Evolutionary conservation across 345 rosid species (phyloP).

Genomic region (Salix purpurea): DNA sequence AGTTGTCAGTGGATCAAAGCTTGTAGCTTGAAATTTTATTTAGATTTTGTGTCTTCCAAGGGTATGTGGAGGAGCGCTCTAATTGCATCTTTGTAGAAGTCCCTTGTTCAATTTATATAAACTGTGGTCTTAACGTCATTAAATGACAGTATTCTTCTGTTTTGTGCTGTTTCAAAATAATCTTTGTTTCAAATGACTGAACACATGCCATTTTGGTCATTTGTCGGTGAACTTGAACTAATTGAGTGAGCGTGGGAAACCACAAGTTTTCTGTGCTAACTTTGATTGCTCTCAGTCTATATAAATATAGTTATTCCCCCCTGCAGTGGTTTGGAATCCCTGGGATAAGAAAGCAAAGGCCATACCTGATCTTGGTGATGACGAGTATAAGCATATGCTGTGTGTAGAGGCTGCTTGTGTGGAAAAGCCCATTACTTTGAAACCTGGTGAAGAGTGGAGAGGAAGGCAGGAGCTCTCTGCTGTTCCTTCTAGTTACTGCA

Average conservation of each 20-base stretch:
- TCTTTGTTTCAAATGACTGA: background rate
- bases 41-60: background rate
- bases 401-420: conserved; percentile 89
- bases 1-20: background rate
- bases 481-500: conserved; percentile 28
- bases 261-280: background rate
- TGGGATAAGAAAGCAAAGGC: conserved; percentile 93
- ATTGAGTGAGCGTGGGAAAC: background rate
- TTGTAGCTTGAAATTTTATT: background rate
- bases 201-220: background rate
- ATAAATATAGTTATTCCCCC: background rate
- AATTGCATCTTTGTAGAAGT: background rate
- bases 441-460: conserved; percentile 53
- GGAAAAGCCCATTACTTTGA: conserved; percentile 76
- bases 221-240: background rate
- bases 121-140: background rate
- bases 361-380: conserved; percentile 75
- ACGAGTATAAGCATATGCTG: conserved; percentile 50
- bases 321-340: conserved; percentile 94
- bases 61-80: background rate
- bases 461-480: conserved; percentile 26
- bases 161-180: background rate
- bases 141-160: background rate
- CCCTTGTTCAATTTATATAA: background rate
- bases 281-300: background rate